Base-by-base conservation (phyloP, 257 asterid species). In the Solanum paucissectum region DNA sequence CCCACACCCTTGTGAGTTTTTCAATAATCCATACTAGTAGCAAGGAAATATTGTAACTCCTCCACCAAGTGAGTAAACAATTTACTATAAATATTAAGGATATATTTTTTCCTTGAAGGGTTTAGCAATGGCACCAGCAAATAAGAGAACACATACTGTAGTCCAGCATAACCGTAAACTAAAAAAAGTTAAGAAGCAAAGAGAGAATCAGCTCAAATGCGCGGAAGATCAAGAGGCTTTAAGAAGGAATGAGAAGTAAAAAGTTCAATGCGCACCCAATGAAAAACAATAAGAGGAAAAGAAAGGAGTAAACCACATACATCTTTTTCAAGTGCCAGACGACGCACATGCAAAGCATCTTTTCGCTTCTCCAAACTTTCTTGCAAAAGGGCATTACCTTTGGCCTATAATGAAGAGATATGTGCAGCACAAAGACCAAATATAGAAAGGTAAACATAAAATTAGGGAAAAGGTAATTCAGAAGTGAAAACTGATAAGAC, bases 281-380 rank as follows among this genome's bases (percentile, higher is more conserved):
- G 58, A 40, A 40, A 74, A 12, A 16, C 69, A 83, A 49, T 76
- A 32, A 86, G 86, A 60, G 83, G 71, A n/a, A 42, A 4, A 81
- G 11, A 74, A 75, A 58, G 71, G 87, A 37, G 87, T 32, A 76
- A 83, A 74, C 83, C 52, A 91, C 92, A 87, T 93, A 97, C 99
- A 79, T 97, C 98, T 89, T 94, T 94, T 92, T 96, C 98, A 86
- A 97, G 99, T 91, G 91, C 94, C 83, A 92, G 83, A 77, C 98
- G 98, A n/a, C 93, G 95, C 88, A 93, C 95, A 72, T 88, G 94
- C 93, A 96, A 87, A 85, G 94, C 92, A 89, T 88, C 92, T 95
- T 94, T 97, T 89, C 94, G 91, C 72, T 83, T 91, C 91, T 92
- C 95, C 86, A 97, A 89, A 89, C 91, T 88, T 85, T 94, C 95